phyloP scores from a whole-genome alignment of 164 flowering plant species.

The Magnolia sinica region DNA sequence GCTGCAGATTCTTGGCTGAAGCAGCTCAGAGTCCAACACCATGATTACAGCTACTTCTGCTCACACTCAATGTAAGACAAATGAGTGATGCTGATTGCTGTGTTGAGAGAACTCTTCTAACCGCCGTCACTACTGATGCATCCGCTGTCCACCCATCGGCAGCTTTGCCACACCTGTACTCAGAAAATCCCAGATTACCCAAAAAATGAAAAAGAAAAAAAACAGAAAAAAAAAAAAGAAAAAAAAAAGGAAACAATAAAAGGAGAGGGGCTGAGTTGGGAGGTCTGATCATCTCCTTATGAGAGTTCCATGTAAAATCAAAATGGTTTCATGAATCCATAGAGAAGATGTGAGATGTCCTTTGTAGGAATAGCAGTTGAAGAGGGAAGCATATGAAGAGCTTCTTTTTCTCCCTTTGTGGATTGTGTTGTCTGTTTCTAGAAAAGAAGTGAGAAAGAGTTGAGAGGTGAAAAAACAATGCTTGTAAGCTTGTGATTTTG shows the following conservation, averaged over 20 bases:
- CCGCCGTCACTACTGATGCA: neutral
- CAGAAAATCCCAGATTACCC: neutral
- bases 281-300: neutral
- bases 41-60: conserved; percentile 45
- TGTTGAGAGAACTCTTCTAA: neutral
- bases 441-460: neutral
- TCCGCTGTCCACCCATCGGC: neutral
- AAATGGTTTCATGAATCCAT: neutral
- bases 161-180: neutral
- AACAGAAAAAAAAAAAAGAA: neutral
- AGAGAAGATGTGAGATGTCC: neutral
- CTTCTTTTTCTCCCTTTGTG: neutral
- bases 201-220: neutral
- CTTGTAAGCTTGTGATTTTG: conserved; percentile 7
- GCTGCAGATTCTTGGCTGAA: conserved; percentile 68
- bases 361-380: neutral
- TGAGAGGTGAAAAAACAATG: neutral
- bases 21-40: conserved; percentile 49
- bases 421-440: neutral
- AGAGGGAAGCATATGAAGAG: neutral
- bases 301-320: neutral
- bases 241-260: neutral
- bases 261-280: neutral
- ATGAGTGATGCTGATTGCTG: neutral
- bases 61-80: conserved; percentile 3